Base-by-base conservation (phyloP, 495 filamentous ascomycete genomes). In the Hypoxylon subgilvum region DNA sequence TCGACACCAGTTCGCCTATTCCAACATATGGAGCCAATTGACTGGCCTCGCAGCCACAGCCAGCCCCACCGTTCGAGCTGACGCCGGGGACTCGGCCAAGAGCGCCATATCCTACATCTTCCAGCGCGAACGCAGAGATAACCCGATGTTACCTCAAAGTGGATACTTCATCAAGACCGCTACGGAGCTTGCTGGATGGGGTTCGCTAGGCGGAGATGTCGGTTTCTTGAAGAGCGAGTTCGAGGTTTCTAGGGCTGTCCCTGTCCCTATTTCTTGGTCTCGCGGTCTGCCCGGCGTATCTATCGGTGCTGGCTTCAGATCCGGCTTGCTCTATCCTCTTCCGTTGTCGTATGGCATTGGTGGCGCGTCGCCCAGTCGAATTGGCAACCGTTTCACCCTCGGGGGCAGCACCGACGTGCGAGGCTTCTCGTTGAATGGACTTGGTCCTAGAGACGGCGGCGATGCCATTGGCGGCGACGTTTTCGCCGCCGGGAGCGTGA, bases 341-440 rank as follows among this genome's bases (percentile, higher is more conserved):
- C 71, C 77, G n/a, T 42, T 72, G 8, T 79, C 79, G 1, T 83
- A 90, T 46, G 84, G 82, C 8, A 69, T 88, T 21, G 76, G 78
- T 16, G 81, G 79, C 57, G 61, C 84, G 71, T 23, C 79, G 25
- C 84, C 88, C 2, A 92, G 90, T 43, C 83, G 90, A 19, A 81
- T 96, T 60, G 96, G 93, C 72, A 94, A 98, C 72, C 91, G 94
- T 23, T 97, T 98, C 79, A 83, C 88, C 44, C 90, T 98, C 31
- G 94, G 94, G 38, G 94, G 95, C 0, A 92, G 94, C 0, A 96
- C 91, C 16, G 91, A 96, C 68, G 90, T 98, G 22, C 88, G 94
- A 43, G 94, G 93, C 4, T 98, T 97, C 81, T 87, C 89, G 22
- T 81, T 96, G 30, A 86, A 84, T 16, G 95, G 95, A 3, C 79